phyloP scores from a whole-genome alignment of 495 filamentous ascomycete species.

The Evansstolkia leycettana region DNA sequence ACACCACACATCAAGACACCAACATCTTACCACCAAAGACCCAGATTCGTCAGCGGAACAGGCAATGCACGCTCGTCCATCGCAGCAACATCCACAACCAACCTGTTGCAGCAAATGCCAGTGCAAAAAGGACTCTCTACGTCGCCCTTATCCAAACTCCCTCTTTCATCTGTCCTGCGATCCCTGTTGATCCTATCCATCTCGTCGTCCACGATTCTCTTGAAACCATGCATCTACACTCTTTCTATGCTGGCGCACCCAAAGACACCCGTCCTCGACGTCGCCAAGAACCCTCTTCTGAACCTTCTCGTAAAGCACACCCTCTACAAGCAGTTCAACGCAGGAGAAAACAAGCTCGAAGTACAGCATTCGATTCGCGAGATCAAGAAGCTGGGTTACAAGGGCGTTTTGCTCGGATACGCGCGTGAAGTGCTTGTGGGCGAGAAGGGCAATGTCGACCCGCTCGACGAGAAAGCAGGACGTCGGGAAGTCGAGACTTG shows the following conservation, averaged over 20 bases:
- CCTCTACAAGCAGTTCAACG: slow-evolving; percentile 40
- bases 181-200: slow-evolving; percentile 67
- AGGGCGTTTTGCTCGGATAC: slow-evolving; percentile 36
- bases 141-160: slow-evolving; percentile 58
- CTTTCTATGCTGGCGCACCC: slow-evolving; percentile 63
- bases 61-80: slow-evolving; percentile 26
- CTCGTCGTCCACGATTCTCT: slow-evolving; percentile 63
- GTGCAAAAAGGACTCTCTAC: slow-evolving; percentile 4
- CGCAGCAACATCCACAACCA: slow-evolving; percentile 12
- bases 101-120: slow-evolving; percentile 11
- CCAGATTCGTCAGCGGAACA: slow-evolving; percentile 26
- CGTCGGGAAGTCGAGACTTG: slow-evolving; percentile 56
- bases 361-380: slow-evolving; percentile 29
- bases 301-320: slow-evolving; percentile 34
- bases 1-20: no score
- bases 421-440: slow-evolving; percentile 33
- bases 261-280: slow-evolving; percentile 36
- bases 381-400: slow-evolving; percentile 33
- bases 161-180: slow-evolving; percentile 60
- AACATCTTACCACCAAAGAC: no score
- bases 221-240: slow-evolving; percentile 55
- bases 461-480: slow-evolving; percentile 21
- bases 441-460: slow-evolving; percentile 19
- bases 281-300: slow-evolving; percentile 33
- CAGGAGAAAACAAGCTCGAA: slow-evolving; percentile 34